Evolutionary conservation across 352 stramenopile genomes (phyloP).

Genomic region (Hyaloperonospora brassicae): DNA sequence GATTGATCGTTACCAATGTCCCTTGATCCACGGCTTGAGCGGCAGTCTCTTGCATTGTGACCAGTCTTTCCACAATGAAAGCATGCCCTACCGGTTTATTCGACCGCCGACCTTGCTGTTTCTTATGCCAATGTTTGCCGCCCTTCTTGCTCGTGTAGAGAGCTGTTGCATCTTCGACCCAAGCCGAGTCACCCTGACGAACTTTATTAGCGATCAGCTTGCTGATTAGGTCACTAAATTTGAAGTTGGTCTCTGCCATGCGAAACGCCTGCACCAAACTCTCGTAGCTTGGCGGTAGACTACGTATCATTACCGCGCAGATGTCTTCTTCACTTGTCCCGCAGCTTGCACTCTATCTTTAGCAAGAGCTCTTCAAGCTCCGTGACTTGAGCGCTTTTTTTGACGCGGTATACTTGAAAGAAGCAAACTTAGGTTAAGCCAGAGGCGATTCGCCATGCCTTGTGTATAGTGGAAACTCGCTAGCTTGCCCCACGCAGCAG

Average conservation of each 20-base stretch:
- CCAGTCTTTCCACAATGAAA: background rate
- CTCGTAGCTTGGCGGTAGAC: conserved; percentile 3
- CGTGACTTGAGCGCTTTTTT: background rate
- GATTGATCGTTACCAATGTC: too few species aligned
- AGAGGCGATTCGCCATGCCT: too few species aligned
- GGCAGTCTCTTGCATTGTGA: background rate
- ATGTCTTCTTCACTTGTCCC: conserved; percentile 1
- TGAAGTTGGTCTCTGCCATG: too few species aligned
- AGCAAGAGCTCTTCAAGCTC: background rate
- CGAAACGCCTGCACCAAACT: conserved; percentile 1
- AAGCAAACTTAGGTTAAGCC: background rate
- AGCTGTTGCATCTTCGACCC: background rate
- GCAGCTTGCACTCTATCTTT: background rate
- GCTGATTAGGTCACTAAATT: too few species aligned
- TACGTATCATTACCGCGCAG: background rate
- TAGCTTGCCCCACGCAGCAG: too few species aligned
- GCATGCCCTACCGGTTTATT: background rate
- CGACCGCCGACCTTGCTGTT: background rate
- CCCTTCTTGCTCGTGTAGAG: background rate
- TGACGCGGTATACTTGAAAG: background rate
- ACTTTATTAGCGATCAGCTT: too few species aligned
- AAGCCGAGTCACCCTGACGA: background rate
- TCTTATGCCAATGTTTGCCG: too few species aligned
- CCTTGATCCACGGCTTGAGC: too few species aligned
- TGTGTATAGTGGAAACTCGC: too few species aligned